Conservation (phyloP, 2,329 filamentous ascomycete genomes). For the Apiospora malaysiana region DNA sequence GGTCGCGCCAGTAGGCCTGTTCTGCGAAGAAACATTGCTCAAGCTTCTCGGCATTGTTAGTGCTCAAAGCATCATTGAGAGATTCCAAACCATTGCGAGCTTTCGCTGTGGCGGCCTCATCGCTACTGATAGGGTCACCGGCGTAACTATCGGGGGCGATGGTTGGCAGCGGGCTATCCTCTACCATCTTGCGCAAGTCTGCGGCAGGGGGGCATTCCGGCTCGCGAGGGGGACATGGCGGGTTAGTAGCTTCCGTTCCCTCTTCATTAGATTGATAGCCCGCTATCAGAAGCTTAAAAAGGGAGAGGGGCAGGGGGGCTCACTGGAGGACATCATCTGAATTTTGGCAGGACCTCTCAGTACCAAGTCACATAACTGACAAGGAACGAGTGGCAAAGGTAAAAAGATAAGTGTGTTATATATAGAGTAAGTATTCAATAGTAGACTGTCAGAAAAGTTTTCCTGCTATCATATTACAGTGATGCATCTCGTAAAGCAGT, state of each 20-base stretch:
- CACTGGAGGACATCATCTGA: not conserved
- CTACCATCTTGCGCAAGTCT: constrained; percentile 35
- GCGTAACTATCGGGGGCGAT: constrained; percentile 26
- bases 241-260: not conserved
- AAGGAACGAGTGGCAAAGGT: not conserved
- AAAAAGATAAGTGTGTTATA: no score
- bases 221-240: not conserved
- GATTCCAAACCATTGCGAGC: constrained; percentile 27
- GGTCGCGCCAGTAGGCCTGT: constrained; percentile 46
- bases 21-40: constrained; percentile 37
- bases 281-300: not conserved
- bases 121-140: constrained; percentile 11
- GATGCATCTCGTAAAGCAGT: no score
- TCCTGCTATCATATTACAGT: no score
- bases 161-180: constrained; percentile 34
- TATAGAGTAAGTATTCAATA: no score
- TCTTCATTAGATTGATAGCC: not conserved
- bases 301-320: not conserved
- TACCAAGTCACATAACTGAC: not conserved
- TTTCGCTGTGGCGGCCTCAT: constrained; percentile 24
- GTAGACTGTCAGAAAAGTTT: no score
- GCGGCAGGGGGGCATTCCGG: constrained; percentile 25
- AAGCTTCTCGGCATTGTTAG: constrained; percentile 31
- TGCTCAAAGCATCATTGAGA: constrained; percentile 31
- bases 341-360: no score